Percentiles rank a stretch among this genome's conserved stretches.
These are phyloP conservation scores for Globisporangium orthogonon DNA, from an alignment of 352 stramenopile genomes.

Conservation along the genomic window DNA sequence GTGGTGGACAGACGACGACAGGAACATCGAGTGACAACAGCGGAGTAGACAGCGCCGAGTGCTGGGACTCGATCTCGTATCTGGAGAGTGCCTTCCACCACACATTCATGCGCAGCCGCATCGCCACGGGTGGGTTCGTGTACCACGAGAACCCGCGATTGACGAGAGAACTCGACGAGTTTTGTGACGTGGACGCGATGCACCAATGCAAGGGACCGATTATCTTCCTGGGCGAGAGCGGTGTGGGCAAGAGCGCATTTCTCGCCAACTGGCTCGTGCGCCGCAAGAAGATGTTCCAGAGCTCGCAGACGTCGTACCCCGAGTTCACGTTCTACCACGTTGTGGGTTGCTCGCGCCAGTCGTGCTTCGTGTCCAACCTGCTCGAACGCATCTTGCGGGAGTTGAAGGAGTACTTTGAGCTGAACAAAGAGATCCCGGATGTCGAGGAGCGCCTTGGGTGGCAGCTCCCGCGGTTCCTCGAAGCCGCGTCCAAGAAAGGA, in stretches of 20 bases:
- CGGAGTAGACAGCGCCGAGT: constrained; percentile 34
- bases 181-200: constrained; percentile 83
- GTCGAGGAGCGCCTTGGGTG: constrained; percentile 86
- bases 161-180: constrained; percentile 68
- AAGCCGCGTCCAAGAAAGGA: constrained; percentile 87
- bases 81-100: constrained; percentile 78
- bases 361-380: constrained; percentile 79
- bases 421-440: constrained; percentile 79
- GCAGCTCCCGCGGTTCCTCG: constrained; percentile 88
- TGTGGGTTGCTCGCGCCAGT: constrained; percentile 85
- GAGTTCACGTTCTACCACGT: constrained; percentile 91
- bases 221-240: constrained; percentile 67
- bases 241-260: constrained; percentile 70
- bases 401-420: constrained; percentile 90
- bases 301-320: constrained; percentile 72
- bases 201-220: constrained; percentile 70
- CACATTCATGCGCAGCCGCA: constrained; percentile 68
- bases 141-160: constrained; percentile 63
- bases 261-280: constrained; percentile 79
- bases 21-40: not conserved
- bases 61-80: constrained; percentile 77
- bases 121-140: constrained; percentile 66
- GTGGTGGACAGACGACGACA: not conserved
- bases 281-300: constrained; percentile 83
- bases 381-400: constrained; percentile 83